These are phyloP conservation scores for Xanthoconium stramineum DNA, from an alignment of 768 basidiomycete genomes.

Conservation along the genomic window DNA sequence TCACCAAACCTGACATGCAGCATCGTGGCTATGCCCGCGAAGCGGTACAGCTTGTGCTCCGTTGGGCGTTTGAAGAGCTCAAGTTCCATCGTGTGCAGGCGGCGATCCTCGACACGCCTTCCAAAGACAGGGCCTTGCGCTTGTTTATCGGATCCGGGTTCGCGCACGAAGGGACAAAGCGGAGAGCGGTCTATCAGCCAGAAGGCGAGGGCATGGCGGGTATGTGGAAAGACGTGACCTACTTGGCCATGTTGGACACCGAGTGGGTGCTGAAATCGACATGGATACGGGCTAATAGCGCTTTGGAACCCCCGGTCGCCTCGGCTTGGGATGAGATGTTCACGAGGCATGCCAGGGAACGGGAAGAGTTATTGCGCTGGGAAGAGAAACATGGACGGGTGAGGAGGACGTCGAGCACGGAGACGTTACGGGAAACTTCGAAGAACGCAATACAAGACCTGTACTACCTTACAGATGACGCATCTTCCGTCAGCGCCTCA, in stretches of 20 bases:
- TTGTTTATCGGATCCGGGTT: constrained; percentile 54
- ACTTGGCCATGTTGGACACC: constrained; percentile 58
- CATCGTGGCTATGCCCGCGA: constrained; percentile 44
- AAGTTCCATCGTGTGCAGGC: constrained; percentile 35
- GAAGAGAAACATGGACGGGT: constrained; percentile 35
- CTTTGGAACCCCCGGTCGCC: constrained; percentile 26
- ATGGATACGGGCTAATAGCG: constrained; percentile 9
- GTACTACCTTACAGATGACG: constrained; percentile 17
- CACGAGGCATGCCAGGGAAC: constrained; percentile 52
- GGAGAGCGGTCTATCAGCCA: constrained; percentile 49
- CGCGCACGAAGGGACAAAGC: constrained; percentile 58
- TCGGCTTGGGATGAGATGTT: constrained; percentile 65
- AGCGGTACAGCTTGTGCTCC: constrained; percentile 43
- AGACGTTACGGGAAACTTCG: constrained; percentile 36
- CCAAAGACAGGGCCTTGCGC: constrained; percentile 41
- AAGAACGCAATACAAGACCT: constrained; percentile 4
- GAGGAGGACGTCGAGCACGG: constrained; percentile 38
- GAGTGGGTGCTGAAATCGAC: constrained; percentile 48
- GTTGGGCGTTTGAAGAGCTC: constrained; percentile 42
- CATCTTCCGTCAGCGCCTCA: constrained; percentile 18
- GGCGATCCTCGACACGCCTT: constrained; percentile 43
- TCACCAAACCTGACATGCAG: constrained; percentile 38
- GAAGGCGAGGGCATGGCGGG: constrained; percentile 33
- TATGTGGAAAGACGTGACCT: constrained; percentile 59
- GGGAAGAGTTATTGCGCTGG: constrained; percentile 53